Base-by-base conservation (phyloP, 2,329 filamentous ascomycete species). In the Xylaria sp. region DNA sequence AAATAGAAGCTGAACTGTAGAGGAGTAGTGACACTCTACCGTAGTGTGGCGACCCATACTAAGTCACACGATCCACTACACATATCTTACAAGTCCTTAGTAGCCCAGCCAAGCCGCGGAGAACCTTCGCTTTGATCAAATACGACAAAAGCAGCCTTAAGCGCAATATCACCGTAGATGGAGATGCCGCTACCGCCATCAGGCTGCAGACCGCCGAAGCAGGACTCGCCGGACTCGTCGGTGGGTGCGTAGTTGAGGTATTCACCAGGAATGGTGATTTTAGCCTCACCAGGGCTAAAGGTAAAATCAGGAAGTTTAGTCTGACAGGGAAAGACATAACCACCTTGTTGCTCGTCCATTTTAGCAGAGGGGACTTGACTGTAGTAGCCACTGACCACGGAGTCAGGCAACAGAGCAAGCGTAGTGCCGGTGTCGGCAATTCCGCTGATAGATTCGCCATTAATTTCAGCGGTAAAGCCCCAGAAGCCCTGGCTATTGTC, bases 161-260 rank as follows among this genome's bases (percentile, higher is more conserved):
- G 80, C 77, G 88, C 87, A 66, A 88, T 80, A 67, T 90, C 87
- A 29, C 87, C 87, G 62, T 87, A 85, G 75, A 90, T 89, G 69
- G 78, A 82, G 71, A 87, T 77, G 37, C 70, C 69, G 25, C 71
- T 68, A 37, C 58, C 68, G 8, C 43, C 31, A 49, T 63, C 63
- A 38, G 68, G 75, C 80, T 91, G 89, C 57, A 91, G 81, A 49
- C 88, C 88, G 60, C 89, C 89, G 69, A 81, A 90, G 81, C 88
- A 90, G 37, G 60, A 78, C 3, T 69, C 72, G 9, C 71, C 76
- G 63, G 78, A 77, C 21, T 71, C 76, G 19, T 79, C 79, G 43
- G 80, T 74, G 23, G 77, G 72, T 1, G 81, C 76, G 71, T 82
- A 87, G 66, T 80, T 81, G 60, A 87, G 75, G 67, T 80, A 78